These are phyloP conservation scores for Botryotinia calthae DNA, from an alignment of 2,329 filamentous ascomycete species.

Conservation along the genomic window DNA sequence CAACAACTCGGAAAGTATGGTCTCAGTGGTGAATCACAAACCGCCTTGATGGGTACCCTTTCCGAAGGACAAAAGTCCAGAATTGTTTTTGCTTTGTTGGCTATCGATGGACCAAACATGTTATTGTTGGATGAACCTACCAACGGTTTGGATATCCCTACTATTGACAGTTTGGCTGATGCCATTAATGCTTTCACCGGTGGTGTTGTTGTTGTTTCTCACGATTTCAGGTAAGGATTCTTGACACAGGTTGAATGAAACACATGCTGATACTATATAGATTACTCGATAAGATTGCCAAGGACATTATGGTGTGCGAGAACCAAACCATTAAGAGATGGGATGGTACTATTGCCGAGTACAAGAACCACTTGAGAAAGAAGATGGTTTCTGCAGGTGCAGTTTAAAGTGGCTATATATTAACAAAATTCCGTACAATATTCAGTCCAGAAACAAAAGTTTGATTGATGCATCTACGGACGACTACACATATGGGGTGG, in stretches of 20 bases:
- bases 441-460: slow-evolving; percentile 16
- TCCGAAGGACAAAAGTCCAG: slow-evolving; percentile 97
- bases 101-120: slow-evolving; percentile 97
- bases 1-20: slow-evolving; percentile 96
- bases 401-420: slow-evolving; percentile 56
- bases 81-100: slow-evolving; percentile 95
- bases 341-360: slow-evolving; percentile 85
- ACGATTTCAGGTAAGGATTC: slow-evolving; percentile 87
- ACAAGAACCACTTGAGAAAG: slow-evolving; percentile 98
- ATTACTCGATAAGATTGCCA: slow-evolving; percentile 98
- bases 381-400: slow-evolving; percentile 93
- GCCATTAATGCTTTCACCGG: slow-evolving; percentile 93
- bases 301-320: slow-evolving; percentile 99
- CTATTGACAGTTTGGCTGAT: slow-evolving; percentile 94
- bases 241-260: not conserved
- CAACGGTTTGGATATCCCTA: slow-evolving; percentile 98
- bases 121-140: slow-evolving; percentile 96
- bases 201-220: slow-evolving; percentile 95
- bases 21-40: slow-evolving; percentile 89
- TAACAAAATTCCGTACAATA: not conserved
- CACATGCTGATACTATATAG: slow-evolving; percentile 45
- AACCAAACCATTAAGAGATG: slow-evolving; percentile 90
- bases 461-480: slow-evolving; percentile 17
- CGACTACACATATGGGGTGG: slow-evolving; percentile 10
- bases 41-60: slow-evolving; percentile 93